Base-by-base conservation (phyloP, 192 early-diverging fungal species). In the Kappamyces sp. region DNA sequence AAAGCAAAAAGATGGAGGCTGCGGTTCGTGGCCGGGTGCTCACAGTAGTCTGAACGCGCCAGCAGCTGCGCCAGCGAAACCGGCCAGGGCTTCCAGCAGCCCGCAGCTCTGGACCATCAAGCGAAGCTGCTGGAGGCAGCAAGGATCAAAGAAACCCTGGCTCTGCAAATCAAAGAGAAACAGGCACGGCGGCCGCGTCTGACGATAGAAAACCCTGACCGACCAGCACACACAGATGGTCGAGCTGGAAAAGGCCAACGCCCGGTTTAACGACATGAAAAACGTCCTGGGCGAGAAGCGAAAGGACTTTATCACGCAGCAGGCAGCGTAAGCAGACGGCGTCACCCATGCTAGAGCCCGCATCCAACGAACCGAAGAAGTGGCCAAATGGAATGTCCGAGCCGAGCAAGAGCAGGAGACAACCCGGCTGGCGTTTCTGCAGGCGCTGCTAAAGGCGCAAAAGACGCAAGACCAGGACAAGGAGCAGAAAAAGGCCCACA, bases 201-300 rank as follows among this genome's bases (percentile, higher is more conserved):
- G 37, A 40, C n/a, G n/a, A 49, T 36, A 57, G 40, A 47, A 45
- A n/a, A 2, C 1, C 9, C 66, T 80, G 40, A 68, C 71, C 47
- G 57, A 61, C 22, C 57, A 80, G 34, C 53, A 63, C 3, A 75
- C 74, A 9, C 68, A 75, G 35, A 69, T 78, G 46, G 66, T 72
- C 42, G 63, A 55, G 46, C 32, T 68, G 30, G 73, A 71, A 29
- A 52, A 31, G 6, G 40, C 51, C 6, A 67, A 68, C 54, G 66
- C 68, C 6, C 59, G 60, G 14, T 73, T 70, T 41, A 46, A 36
- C 31, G 33, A 66, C 45, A 73, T 76, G 70, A 69, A 76, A 48
- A 1, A 31, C 3, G 36, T 66, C 8, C 49, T 76, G 47, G 60
- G 12, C 6, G 45, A 55, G 0, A 47, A 61, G 29, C 64, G 65